Base-by-base conservation (phyloP, 352 stramenopile genomes). In the Globisporangium iwayamae region DNA sequence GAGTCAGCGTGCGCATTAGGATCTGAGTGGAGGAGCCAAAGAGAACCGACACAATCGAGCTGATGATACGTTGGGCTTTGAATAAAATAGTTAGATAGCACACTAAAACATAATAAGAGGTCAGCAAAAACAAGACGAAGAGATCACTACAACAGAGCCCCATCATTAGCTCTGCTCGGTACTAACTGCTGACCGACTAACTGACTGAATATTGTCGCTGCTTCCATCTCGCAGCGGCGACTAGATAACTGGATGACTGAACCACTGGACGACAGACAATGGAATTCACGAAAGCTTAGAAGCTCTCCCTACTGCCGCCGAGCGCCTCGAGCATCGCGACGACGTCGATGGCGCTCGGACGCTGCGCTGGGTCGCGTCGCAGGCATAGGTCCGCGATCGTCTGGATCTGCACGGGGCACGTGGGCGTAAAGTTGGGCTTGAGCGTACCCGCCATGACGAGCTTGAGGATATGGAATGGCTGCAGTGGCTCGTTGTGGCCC, bases 401-500 rank as follows among this genome's bases (percentile, higher is more conserved):
- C 43, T 54, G 45, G 43, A 67, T 60, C 28, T 45, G 39, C 13
- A n/a, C 7, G 2, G 61, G 61, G 34, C 61, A 67, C 52, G 32
- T 41, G 22, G 20, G 16, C n/a, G 52, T 67, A 16, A 67, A 67
- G 22, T 45, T 67, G 7, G 61, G 61, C 18, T 67, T 43, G 34
- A 67, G 54, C 30, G 41, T 45, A 0, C 61, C 61, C 0, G 61
- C 61, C 52, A 67, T 67, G 4, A 67, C 61, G 28, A 67, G 34
- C 25, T 67, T 67, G 14, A 67, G 41, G 13, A 67, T 67, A 52
- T 48, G 61, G 28, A 67, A 67, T 18, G 61, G 61, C 32, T 67
- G 61, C 38, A 67, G 45, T 41, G 54, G 52, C 34, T 68, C 61
- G n/a, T 60, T 22, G 9, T 55, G 61, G 13, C 61, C 52, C 39